Conservation (phyloP, 345 rosid species). For the Eucalyptus curtisii region DNA sequence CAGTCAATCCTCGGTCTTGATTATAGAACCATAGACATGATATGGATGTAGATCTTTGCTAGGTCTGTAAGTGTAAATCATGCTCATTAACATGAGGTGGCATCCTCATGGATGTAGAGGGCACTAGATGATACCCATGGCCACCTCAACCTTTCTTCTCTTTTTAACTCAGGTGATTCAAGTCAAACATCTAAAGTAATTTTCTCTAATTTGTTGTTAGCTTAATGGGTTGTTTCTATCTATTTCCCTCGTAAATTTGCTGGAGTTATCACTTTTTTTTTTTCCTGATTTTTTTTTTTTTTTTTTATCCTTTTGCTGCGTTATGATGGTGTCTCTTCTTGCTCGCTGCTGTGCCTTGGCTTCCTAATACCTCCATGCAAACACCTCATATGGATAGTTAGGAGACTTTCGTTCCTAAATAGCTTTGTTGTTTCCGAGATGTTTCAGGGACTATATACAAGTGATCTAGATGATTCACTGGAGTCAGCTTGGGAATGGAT, state of each 20-base stretch:
- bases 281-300: not conserved
- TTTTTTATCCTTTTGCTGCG: not conserved
- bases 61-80: not conserved
- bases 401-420: not conserved
- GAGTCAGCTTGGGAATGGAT: conserved; percentile 77
- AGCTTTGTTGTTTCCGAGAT: not conserved
- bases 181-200: not conserved
- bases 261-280: not conserved
- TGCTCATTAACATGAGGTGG: not conserved
- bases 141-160: not conserved
- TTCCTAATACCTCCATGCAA: not conserved
- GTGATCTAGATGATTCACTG: conserved; percentile 50
- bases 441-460: conserved; percentile 60
- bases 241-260: not conserved
- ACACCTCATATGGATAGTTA: not conserved
- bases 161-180: not conserved
- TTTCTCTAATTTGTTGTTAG: not conserved
- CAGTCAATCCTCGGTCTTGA: not conserved
- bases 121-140: not conserved
- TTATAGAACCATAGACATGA: not conserved
- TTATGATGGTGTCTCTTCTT: not conserved
- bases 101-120: not conserved
- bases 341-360: not conserved
- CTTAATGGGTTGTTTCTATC: not conserved
- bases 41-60: not conserved